phyloP scores from a whole-genome alignment of 1,284 basidiomycete genomes.

The Gomphus sp. region DNA sequence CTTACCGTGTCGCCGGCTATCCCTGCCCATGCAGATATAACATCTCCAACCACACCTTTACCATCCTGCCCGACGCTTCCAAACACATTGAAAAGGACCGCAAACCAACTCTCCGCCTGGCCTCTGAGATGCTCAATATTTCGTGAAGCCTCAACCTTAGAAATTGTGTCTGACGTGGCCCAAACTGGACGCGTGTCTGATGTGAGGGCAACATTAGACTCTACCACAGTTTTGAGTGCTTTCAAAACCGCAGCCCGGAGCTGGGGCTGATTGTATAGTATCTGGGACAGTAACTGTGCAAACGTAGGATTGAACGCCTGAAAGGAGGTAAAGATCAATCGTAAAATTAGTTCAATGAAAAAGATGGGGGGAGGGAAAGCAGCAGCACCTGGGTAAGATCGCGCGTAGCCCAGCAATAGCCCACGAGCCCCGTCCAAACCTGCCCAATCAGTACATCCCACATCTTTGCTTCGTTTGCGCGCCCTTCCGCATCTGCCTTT shows the following conservation, averaged over 20 bases:
- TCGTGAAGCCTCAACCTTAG: constrained; percentile 44
- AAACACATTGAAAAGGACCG: constrained; percentile 97
- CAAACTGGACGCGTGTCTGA: constrained; percentile 20
- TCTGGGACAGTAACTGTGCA: constrained; percentile 81
- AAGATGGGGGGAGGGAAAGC: not conserved
- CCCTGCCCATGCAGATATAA: constrained; percentile 78
- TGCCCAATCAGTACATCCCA: constrained; percentile 91
- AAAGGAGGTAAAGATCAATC: constrained; percentile 9
- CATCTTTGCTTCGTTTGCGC: constrained; percentile 82
- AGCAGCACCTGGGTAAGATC: constrained; percentile 44
- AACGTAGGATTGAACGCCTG: constrained; percentile 70
- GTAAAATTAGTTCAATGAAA: not conserved
- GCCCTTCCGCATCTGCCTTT: constrained; percentile 61
- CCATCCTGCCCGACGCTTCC: constrained; percentile 71
- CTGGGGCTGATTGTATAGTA: constrained; percentile 83
- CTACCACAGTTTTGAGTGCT: constrained; percentile 74
- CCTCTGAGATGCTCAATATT: constrained; percentile 71
- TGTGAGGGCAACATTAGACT: constrained; percentile 50
- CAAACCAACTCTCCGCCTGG: constrained; percentile 87
- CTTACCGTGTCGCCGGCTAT: constrained; percentile 68
- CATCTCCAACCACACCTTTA: constrained; percentile 81
- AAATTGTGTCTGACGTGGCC: constrained; percentile 32
- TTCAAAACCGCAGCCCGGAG: constrained; percentile 78
- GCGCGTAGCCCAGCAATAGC: constrained; percentile 65
- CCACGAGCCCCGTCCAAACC: constrained; percentile 85